Evolutionary conservation across 1,284 basidiomycete genomes (phyloP).

Genomic region (Exobasidium cylindrosporum): DNA sequence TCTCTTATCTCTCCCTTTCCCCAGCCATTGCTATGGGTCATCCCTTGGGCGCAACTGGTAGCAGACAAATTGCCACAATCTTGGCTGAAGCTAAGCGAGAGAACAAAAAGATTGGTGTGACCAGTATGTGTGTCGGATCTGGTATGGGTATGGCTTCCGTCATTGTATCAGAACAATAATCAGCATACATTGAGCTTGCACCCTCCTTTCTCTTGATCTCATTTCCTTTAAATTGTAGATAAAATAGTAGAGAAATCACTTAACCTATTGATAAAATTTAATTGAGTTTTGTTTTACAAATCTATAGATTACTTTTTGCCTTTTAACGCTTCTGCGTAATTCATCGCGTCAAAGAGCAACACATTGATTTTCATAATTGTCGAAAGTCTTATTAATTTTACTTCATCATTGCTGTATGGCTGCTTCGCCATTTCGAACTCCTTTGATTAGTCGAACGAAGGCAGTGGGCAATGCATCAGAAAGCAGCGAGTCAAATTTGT

Average conservation of each 20-base stretch:
- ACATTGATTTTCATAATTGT: too few species aligned
- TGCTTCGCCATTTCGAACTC: not conserved
- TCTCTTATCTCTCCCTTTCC: conserved; percentile 26
- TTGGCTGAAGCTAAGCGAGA: conserved; percentile 72
- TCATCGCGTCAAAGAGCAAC: too few species aligned
- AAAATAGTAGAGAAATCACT: too few species aligned
- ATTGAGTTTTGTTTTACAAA: too few species aligned
- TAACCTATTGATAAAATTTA: too few species aligned
- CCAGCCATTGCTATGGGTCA: conserved; percentile 57
- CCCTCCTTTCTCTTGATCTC: too few species aligned
- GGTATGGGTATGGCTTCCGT: conserved; percentile 77
- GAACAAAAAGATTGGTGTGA: conserved; percentile 61
- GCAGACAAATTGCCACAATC: conserved; percentile 80
- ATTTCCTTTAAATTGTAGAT: too few species aligned
- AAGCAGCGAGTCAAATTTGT: not conserved
- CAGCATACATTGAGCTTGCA: too few species aligned
- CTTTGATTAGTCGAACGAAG: not conserved
- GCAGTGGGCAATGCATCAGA: not conserved
- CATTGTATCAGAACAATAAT: conserved; percentile 69
- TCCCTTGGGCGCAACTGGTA: conserved; percentile 64
- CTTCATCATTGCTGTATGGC: too few species aligned
- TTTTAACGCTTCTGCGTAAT: too few species aligned
- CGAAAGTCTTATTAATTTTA: too few species aligned
- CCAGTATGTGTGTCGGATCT: conserved; percentile 64
- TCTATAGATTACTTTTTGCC: too few species aligned